These are phyloP conservation scores for Mycothermus thermophilus DNA, from an alignment of 495 filamentous ascomycete species.

Conservation along the genomic window DNA sequence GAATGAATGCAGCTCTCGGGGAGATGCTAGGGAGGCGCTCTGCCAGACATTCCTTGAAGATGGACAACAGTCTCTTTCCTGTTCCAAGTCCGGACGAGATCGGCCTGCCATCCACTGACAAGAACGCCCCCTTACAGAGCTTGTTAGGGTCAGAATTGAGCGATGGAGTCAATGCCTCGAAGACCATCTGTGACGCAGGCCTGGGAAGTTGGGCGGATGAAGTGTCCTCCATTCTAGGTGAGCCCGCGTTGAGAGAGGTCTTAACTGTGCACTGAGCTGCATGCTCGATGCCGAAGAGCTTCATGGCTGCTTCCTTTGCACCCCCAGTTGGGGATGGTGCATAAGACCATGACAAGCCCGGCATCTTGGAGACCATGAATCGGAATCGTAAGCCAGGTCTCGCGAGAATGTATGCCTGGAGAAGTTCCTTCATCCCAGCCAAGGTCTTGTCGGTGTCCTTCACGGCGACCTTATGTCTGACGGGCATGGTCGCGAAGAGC, in stretches of 20 bases:
- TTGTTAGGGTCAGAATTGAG: slow-evolving; percentile 38
- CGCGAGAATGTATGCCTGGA: slow-evolving; percentile 67
- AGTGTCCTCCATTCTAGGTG: neutral
- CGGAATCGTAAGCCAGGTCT: slow-evolving; percentile 48
- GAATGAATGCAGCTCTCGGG: slow-evolving; percentile 39
- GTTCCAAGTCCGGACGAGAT: slow-evolving; percentile 49
- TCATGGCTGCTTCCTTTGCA: slow-evolving; percentile 52
- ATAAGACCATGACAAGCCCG: slow-evolving; percentile 58
- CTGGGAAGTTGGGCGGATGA: neutral
- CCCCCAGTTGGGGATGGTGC: slow-evolving; percentile 42
- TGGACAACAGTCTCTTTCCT: slow-evolving; percentile 47
- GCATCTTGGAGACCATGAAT: slow-evolving; percentile 51
- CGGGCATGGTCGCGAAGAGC: slow-evolving; percentile 59
- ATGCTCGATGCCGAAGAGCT: slow-evolving; percentile 55
- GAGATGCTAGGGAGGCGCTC: slow-evolving; percentile 5
- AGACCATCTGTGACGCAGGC: neutral
- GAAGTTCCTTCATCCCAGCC: slow-evolving; percentile 46
- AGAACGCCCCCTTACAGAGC: slow-evolving; percentile 45
- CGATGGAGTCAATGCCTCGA: slow-evolving; percentile 50
- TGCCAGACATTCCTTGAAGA: slow-evolving; percentile 12
- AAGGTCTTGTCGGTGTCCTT: slow-evolving; percentile 51
- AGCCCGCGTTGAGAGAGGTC: slow-evolving; percentile 6
- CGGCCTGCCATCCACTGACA: slow-evolving; percentile 70
- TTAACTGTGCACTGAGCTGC: slow-evolving; percentile 33
- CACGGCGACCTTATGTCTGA: slow-evolving; percentile 51